Evolutionary conservation across 169 alveolate genomes (phyloP).

Genomic region (Amoebophrya sp.): DNA sequence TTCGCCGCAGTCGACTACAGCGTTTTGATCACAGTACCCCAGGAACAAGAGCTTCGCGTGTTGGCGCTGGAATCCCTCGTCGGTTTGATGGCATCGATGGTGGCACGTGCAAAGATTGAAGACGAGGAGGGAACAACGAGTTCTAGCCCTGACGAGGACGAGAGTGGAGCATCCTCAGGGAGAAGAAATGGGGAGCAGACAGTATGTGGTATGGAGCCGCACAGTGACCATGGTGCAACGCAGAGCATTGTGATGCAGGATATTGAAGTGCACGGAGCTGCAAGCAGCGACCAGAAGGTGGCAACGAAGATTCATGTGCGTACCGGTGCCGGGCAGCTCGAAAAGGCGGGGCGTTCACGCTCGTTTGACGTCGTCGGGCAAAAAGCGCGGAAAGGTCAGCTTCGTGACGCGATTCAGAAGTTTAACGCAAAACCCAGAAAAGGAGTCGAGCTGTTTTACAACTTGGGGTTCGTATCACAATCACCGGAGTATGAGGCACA

Average conservation of each 20-base stretch:
- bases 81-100: constrained; percentile 31
- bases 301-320: no score
- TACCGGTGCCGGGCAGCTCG: no score
- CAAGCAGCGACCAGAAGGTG: no score
- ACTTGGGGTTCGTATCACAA: constrained; percentile 24
- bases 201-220: no score
- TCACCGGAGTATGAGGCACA: background rate
- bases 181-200: no score
- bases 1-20: background rate
- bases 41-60: constrained; percentile 30
- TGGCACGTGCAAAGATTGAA: background rate
- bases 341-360: no score
- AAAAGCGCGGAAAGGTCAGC: constrained; percentile 31
- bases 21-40: background rate
- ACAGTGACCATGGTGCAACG: no score
- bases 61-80: constrained; percentile 42
- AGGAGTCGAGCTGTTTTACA: constrained; percentile 36
- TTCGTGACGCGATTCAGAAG: constrained; percentile 34
- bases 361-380: background rate
- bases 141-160: no score
- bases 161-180: no score
- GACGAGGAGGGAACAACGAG: no score
- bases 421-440: constrained; percentile 44
- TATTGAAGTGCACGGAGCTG: no score
- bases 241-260: no score